Conservation (phyloP, 1,284 basidiomycete species). For the Trametes versicolor region DNA sequence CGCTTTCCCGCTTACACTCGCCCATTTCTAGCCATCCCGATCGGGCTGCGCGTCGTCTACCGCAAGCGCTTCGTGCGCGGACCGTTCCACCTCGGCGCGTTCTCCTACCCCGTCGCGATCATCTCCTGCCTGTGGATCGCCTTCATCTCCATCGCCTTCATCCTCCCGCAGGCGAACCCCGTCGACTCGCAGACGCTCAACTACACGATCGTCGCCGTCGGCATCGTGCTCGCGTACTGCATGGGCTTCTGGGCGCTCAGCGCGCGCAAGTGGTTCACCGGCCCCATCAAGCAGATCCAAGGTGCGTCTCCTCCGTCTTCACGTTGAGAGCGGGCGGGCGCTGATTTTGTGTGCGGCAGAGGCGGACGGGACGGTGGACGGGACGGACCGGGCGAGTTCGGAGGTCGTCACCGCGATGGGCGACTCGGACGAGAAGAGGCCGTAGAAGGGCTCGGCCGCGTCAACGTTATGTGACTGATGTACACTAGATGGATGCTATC, state of each 20-base stretch:
- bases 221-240: conserved; percentile 70
- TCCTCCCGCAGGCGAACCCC: conserved; percentile 73
- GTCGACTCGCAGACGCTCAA: conserved; percentile 77
- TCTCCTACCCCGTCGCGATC: conserved; percentile 67
- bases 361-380: neutral
- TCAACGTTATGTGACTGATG: neutral
- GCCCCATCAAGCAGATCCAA: conserved; percentile 71
- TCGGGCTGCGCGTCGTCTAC: conserved; percentile 71
- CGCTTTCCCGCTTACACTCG: neutral
- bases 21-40: conserved; percentile 63
- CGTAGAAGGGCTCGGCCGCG: neutral
- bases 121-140: conserved; percentile 65
- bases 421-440: conserved; percentile 1
- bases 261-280: conserved; percentile 76
- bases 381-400: conserved; percentile 2
- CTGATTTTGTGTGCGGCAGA: neutral
- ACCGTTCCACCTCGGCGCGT: conserved; percentile 74
- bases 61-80: conserved; percentile 68
- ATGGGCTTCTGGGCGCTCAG: conserved; percentile 73
- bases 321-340: too few relatives aligned
- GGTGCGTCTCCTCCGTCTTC: conserved; percentile 47
- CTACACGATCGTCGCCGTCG: conserved; percentile 78
- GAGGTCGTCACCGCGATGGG: neutral
- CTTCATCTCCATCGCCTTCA: conserved; percentile 73
- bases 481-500: too few relatives aligned